Evolutionary conservation across 345 rosid species (phyloP), one percentile per base, ranked within the genome.

Genomic region (Pelargonium nanum): DNA sequence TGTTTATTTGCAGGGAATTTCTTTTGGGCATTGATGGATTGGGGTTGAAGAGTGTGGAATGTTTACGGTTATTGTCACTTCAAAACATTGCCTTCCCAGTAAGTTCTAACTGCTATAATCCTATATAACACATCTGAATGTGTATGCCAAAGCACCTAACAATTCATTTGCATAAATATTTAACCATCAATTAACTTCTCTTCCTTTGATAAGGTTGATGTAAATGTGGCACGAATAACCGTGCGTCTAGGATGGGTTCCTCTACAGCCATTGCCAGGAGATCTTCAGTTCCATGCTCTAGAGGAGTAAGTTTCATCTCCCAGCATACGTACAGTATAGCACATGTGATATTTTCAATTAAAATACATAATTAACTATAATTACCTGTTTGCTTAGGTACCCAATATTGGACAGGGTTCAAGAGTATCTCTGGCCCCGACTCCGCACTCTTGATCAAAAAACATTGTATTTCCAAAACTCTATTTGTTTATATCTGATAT

Each of bases 241-340:
- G 85, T 91, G 50, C 83, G 95, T 2, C 74, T 90, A 45, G 93
- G 91, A 58, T 85, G 93, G 97, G 86, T 84, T 57, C 96, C 93
- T 15, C 77, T 87, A 23, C 69, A 82, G 65, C 80, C 86, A 45
- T 68, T 85, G 2, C 82, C 93, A 4, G 79, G 68, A 64, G 65
- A 66, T 40, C 72, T 85, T 61, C 81, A 82, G 24, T 19, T 90
- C 19, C 93, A 90, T 68, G 83, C 78, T n/a, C 70, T 90, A 28
- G 75, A 63, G 26, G 44, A 66, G 91, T 89, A 73, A 69, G 72
- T 54, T 4, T 24, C 4, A 56, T 21, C 21, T 0, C 12, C 6
- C n/a, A 16, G 20, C 6, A 10, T 22, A 24, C 6, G 25, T 52
- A 22, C 40, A 40, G 28, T 21, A 59, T 23, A 24, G 19, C 21